Base-by-base conservation (phyloP, 164 flowering plant species). In the Stephania cephalantha region DNA sequence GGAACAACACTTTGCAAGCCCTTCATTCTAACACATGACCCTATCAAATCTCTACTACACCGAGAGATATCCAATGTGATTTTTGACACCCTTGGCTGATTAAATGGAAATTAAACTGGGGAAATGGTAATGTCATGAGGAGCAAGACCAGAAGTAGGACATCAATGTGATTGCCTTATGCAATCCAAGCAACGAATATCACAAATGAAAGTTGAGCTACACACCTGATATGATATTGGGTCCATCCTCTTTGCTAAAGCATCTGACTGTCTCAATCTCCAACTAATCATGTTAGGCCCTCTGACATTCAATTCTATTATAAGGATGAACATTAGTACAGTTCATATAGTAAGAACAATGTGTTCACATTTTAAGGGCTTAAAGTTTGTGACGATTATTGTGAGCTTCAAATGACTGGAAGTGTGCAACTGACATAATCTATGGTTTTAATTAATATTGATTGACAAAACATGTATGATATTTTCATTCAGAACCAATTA, bases 141-240 rank as follows among this genome's bases (percentile, higher is more conserved):
- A 65, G 7, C 68, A 65, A 65, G 13, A 65, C 7, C 1, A 65
- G 35, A 65, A 65, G 42, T 64, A 64, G 68, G 68, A 65, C 68
- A 65, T 29, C 20, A 15, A 65, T 65, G 42, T 65, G 25, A 25
- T 25, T 25, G 25, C 25, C 25, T 25, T 25, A 25, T 25, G 25
- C 25, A 25, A 25, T 25, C 25, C 25, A 25, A 25, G 25, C 0
- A 25, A 25, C 0, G 25, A 25, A 25, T 25, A 25, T 25, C 25
- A 25, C 25, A 25, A 25, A 0, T 25, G 25, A 25, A 25, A 25
- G 25, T 25, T 25, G 35, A 58, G 18, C 17, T n/a, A 50, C 64
- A 58, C 64, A 58, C 64, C 64, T 15, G 64, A 58, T n/a, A 58
- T 58, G 64, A 58, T 58, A 58, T 15, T 58, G 64, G 64, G 64